Base-by-base conservation (phyloP, 495 filamentous ascomycete genomes). In the Hypoxylon rickii region DNA sequence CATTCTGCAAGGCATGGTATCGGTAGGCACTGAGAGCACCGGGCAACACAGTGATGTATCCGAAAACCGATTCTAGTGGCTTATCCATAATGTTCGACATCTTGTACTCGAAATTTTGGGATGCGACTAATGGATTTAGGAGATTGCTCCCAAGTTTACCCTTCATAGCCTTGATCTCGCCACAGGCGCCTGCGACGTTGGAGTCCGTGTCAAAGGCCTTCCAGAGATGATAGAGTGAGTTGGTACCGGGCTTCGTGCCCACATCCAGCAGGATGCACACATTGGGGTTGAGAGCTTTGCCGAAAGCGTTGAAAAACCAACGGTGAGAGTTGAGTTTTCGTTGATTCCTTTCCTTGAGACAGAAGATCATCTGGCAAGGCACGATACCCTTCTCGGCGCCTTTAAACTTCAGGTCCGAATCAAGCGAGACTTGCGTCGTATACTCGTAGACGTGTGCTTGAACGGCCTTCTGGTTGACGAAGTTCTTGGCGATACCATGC, bases 41-140 rank as follows among this genome's bases (percentile, higher is more conserved):
- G 1, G 95, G 95, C 42, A 97, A 73, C 66, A 97, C 95, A 16
- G 95, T 97, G 58, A 97, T 97, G 64, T 97, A 97, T 2, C 95
- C 95, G 65, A 99, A 97, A 1, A 97, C 95, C 1, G 88, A 92
- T 71, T 99, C 95, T 17, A 99, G 76, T 3, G 95, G 95, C 71
- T 97, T 97, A 68, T 99, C 95, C 19, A 99, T 78, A 65, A 99
- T 99, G 56, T 97, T 99, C 5, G 90, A 96, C 93, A 97, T 96
- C 76, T 99, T 99, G 79, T 99, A 99, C 72, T 99, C 95, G 63
- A 97, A 99, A 65, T 99, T 97, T 70, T 99, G 95, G 38, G 89
- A 92, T 0, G 95, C 95, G 6, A 99, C 92, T 2, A 99, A 80
- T 0, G 95, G 95, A 67, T 97, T 97, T 33, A 99, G 76, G 16